Conservation (phyloP, 441 rosid genomes). For the Mallotus repandus region DNA sequence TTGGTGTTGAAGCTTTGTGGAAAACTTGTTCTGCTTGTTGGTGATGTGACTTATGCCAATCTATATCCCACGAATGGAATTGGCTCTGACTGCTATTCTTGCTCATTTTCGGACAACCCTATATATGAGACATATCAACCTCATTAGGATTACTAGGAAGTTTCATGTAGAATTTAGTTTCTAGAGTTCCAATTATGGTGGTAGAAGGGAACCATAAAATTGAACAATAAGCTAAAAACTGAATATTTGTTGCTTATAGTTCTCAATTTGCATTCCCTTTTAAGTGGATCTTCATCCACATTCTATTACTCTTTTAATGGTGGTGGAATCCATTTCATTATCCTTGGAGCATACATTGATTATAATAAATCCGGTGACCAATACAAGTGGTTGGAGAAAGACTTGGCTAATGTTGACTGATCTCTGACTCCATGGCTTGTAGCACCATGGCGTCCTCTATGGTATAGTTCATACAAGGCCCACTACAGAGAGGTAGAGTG, state of each 20-base stretch:
- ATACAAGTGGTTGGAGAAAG: slow-evolving; percentile 45
- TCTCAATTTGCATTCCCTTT: too few species aligned
- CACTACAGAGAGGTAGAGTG: slow-evolving; percentile 73
- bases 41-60: slow-evolving; percentile 53
- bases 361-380: too few species aligned
- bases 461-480: slow-evolving; percentile 59
- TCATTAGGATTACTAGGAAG: slow-evolving; percentile 72
- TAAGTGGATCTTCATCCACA: too few species aligned
- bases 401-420: slow-evolving; percentile 48
- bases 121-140: slow-evolving; percentile 61
- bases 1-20: too few species aligned
- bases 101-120: slow-evolving; percentile 45
- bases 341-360: too few species aligned
- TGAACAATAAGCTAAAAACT: too few species aligned
- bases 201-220: too few species aligned
- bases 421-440: slow-evolving; percentile 58
- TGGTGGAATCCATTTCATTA: too few species aligned
- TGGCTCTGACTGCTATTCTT: slow-evolving; percentile 51
- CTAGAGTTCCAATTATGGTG: too few species aligned
- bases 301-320: too few species aligned
- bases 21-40: slow-evolving; percentile 45
- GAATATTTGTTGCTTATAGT: too few species aligned
- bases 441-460: slow-evolving; percentile 64
- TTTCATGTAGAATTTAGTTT: slow-evolving; percentile 3
- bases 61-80: slow-evolving; percentile 60